Evolutionary conservation across 2,329 filamentous ascomycete genomes (phyloP).

Genomic region (Thermoascus crustaceus): DNA sequence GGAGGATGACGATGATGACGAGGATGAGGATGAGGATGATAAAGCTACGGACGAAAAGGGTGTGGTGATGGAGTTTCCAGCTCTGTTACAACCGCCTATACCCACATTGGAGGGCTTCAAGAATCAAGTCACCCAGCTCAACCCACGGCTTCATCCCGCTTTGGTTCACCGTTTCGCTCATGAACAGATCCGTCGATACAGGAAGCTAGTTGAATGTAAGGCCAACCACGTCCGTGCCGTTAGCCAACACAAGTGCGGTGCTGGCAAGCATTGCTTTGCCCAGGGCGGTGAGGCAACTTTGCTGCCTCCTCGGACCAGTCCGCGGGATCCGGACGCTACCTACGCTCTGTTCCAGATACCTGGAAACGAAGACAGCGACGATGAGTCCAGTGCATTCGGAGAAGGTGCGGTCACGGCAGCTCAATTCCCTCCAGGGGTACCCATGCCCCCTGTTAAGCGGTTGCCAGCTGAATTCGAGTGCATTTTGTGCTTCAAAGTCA

Average conservation of each 20-base stretch:
- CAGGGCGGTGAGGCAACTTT: conserved; percentile 58
- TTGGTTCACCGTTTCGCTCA: conserved; percentile 74
- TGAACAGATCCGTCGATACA: conserved; percentile 73
- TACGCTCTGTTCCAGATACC: conserved; percentile 48
- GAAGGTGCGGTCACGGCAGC: conserved; percentile 64
- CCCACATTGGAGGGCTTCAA: conserved; percentile 71
- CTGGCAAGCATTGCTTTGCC: conserved; percentile 55
- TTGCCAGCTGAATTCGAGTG: conserved; percentile 88
- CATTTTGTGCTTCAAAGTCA: conserved; percentile 73
- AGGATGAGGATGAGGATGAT: conserved; percentile 56
- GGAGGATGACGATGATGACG: conserved; percentile 41
- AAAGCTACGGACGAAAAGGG: conserved; percentile 50
- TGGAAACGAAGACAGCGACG: conserved; percentile 50
- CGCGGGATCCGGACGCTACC: conserved; percentile 51
- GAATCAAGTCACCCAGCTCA: conserved; percentile 62
- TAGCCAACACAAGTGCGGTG: conserved; percentile 50
- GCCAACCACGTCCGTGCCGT: conserved; percentile 61
- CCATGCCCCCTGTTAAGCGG: conserved; percentile 65
- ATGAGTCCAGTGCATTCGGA: conserved; percentile 55
- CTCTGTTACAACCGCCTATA: conserved; percentile 58
- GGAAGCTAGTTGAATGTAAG: conserved; percentile 61
- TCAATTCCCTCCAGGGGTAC: conserved; percentile 72
- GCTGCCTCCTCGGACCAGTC: conserved; percentile 46
- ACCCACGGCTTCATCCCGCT: conserved; percentile 60
- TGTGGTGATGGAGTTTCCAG: conserved; percentile 53